These are phyloP conservation scores for Citrus reticulata DNA, from an alignment of 345 rosid genomes.

Conservation along the genomic window DNA sequence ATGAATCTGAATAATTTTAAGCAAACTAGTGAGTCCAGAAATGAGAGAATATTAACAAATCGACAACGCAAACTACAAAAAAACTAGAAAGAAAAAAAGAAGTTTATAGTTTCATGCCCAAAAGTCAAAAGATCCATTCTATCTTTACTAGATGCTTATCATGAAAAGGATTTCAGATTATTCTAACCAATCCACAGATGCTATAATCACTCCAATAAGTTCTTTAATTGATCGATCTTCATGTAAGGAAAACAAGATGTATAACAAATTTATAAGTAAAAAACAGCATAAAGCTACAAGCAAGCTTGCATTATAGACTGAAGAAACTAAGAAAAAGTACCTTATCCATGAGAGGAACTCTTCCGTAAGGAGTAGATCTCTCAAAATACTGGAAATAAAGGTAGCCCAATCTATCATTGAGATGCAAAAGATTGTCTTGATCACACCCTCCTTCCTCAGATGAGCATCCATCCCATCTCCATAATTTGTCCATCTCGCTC, in stretches of 20 bases:
- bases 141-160: constrained; percentile 38
- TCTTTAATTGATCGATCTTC: constrained; percentile 5
- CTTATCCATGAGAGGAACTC: constrained; percentile 99
- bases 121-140: constrained; percentile 31
- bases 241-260: neutral
- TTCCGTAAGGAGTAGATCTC: constrained; percentile 85
- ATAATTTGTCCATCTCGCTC: constrained; percentile 81
- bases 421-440: constrained; percentile 57
- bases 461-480: constrained; percentile 75
- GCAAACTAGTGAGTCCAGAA: neutral
- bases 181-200: constrained; percentile 20
- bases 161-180: constrained; percentile 19
- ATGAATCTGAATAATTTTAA: constrained; percentile 11
- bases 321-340: constrained; percentile 31
- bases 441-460: constrained; percentile 91
- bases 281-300: constrained; percentile 1
- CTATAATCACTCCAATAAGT: neutral
- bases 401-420: constrained; percentile 71
- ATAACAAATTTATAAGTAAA: neutral
- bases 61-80: neutral
- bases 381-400: constrained; percentile 80
- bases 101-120: constrained; percentile 14
- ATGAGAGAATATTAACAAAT: neutral
- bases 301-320: neutral
- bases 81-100: neutral